Percentiles rank a stretch among this genome's conserved stretches.
Conservation (phyloP, 371 early-diverging fungal genomes). For the Nematocida major region DNA sequence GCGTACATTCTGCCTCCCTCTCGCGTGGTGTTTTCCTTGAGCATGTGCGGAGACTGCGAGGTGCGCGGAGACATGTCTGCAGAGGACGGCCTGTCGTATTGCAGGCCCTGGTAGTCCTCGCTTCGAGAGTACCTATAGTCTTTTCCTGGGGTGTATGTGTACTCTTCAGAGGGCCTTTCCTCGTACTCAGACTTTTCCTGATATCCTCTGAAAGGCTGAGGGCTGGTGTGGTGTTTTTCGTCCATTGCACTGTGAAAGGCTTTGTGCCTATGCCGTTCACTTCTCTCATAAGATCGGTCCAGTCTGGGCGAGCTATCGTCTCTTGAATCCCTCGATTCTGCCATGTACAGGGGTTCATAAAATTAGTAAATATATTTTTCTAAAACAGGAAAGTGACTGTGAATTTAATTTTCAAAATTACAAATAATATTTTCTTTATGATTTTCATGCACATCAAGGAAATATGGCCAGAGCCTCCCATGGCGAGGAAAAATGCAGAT, state of each 20-base stretch:
- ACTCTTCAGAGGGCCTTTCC: background rate
- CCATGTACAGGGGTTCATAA: conserved; percentile 47
- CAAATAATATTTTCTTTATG: conserved; percentile 17
- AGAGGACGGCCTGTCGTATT: background rate
- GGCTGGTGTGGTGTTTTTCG: conserved; percentile 20
- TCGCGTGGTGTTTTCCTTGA: background rate
- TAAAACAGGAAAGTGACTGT: conserved; percentile 45
- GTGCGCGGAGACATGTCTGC: background rate
- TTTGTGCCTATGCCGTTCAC: conserved; percentile 38
- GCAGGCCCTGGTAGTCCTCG: background rate
- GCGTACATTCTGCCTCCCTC: conserved; percentile 23
- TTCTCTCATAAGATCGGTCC: conserved; percentile 4
- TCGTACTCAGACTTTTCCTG: conserved; percentile 34
- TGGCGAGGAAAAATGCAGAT: background rate
- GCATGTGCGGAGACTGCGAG: background rate
- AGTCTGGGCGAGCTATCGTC: conserved; percentile 24
- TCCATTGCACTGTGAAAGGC: background rate
- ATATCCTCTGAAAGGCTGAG: background rate
- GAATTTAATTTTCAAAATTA: conserved; percentile 16
- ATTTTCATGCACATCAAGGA: conserved; percentile 38
- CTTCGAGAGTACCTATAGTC: conserved; percentile 21
- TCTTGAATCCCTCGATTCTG: conserved; percentile 20
- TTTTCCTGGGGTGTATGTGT: conserved; percentile 1
- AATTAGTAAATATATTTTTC: conserved; percentile 55
- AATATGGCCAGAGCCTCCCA: conserved; percentile 48